Base-by-base conservation (phyloP, 1,139 yeast species). In the Magnusiomyces fungicola region DNA sequence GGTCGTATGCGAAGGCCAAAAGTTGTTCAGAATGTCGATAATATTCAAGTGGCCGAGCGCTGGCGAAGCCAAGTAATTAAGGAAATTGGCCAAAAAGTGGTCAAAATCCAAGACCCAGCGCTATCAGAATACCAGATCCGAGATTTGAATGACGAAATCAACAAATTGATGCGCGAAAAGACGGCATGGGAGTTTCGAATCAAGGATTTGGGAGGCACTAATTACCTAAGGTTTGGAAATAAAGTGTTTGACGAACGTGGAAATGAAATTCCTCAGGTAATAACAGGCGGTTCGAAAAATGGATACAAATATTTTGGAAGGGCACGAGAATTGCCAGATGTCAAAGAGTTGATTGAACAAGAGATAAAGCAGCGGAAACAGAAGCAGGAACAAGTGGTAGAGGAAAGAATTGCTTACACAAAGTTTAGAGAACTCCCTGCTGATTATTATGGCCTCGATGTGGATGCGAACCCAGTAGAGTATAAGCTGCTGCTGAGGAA, bases 301-400 rank as follows among this genome's bases (percentile, higher is more conserved):
- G 86, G 89, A 1, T 80, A 79, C 58, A 68, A 85, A 55, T 89
- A 86, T 64, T 89, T 80, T 67, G 97, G 97, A 0, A 67, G 96
- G 45, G 96, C 96, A 0, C 74, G 79, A 49, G 94, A 87, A 44
- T 67, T 89, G 14, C 86, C 90, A 0, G 96, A 87, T 56, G 90
- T 83, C 3, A 75, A 78, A 53, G 75, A 76, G 53, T 56, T 80
- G 33, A 58, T 82, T 29, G 64, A 68, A 45, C 59, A 60, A 43
- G 69, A 68, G 52, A 51, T 56, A 56, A 57, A 49, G 51, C 52
- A 56, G 27, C 57, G 60, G 39, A 39, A 50, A 48, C 36, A 47
- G 38, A 41, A 52, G 45, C 47, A 45, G 38, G 45, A 42, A 14
- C 57, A 56, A 23, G 58, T 57, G 46, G 59, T 57, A 43, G 58